A percentile compares a stretch with the other conserved stretches of the same genome.
These are phyloP conservation scores for Ogataea populi-albae DNA, from an alignment of 805 yeast species.

Conservation along the genomic window DNA sequence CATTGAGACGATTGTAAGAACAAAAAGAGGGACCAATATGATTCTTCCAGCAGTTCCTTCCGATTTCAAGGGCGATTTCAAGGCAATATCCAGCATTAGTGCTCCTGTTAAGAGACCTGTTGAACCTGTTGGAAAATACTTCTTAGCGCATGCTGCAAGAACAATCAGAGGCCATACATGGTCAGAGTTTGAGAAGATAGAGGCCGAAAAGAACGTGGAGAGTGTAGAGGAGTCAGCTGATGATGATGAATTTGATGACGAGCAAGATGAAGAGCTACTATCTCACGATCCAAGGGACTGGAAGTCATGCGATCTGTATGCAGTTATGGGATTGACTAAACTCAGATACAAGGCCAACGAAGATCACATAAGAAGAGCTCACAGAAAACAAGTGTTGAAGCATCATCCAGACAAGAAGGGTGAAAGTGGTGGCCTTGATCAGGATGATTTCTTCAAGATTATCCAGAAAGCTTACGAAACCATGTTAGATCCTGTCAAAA, in stretches of 20 bases:
- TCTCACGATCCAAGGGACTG: conserved; percentile 96
- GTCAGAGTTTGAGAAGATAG: conserved; percentile 94
- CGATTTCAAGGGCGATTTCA: conserved; percentile 46
- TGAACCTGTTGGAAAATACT: conserved; percentile 96
- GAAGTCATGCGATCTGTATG: conserved; percentile 95
- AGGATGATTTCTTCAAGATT: conserved; percentile 96
- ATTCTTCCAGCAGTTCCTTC: conserved; percentile 54
- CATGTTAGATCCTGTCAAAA: conserved; percentile 78
- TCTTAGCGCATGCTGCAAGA: conserved; percentile 95
- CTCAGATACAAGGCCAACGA: conserved; percentile 88
- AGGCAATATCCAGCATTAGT: conserved; percentile 48
- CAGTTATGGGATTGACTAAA: conserved; percentile 90
- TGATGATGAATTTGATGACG: conserved; percentile 72
- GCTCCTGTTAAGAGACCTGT: conserved; percentile 73
- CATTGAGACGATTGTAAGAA: too few species aligned
- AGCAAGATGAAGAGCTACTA: conserved; percentile 65
- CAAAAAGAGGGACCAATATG: too few species aligned
- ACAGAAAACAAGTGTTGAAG: conserved; percentile 92
- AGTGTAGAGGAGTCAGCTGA: conserved; percentile 59
- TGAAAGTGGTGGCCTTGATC: conserved; percentile 81
- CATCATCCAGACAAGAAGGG: conserved; percentile 99
- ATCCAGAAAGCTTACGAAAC: conserved; percentile 96
- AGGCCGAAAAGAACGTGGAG: conserved; percentile 84
- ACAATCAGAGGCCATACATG: conserved; percentile 95
- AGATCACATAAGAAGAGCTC: conserved; percentile 93